phyloP scores from a whole-genome alignment of 306 rosid species.

The Alnus glutinosa region DNA sequence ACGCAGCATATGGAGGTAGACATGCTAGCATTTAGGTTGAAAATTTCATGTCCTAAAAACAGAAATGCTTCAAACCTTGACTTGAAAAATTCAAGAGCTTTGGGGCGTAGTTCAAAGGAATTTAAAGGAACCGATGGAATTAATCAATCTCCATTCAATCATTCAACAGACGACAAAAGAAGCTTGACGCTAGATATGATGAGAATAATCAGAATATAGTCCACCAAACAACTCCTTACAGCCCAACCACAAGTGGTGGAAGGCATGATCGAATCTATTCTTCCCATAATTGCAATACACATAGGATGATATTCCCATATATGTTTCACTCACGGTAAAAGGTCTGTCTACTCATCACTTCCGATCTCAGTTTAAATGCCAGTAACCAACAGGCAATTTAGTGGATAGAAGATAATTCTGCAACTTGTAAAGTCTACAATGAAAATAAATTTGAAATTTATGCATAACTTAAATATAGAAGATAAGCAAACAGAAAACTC shows the following conservation, averaged over 20 bases:
- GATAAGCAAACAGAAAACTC: no score
- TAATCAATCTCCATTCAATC: not conserved
- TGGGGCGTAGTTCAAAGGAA: not conserved
- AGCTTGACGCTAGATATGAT: not conserved
- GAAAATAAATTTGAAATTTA: no score
- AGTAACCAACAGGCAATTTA: constrained; percentile 1
- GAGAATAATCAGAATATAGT: not conserved
- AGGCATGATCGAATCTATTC: not conserved
- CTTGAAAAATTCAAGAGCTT: no score
- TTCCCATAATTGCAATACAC: not conserved
- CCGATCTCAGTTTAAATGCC: not conserved
- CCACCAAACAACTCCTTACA: not conserved
- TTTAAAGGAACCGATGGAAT: not conserved
- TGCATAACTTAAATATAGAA: no score
- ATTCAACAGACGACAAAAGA: not conserved
- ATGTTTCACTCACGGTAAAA: not conserved
- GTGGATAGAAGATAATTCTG: not conserved
- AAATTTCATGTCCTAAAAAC: not conserved
- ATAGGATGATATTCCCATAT: no score
- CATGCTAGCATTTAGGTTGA: no score
- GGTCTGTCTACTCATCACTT: no score
- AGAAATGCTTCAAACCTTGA: not conserved
- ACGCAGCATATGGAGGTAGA: no score
- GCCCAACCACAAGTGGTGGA: not conserved
- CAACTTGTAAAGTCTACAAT: not conserved